These are phyloP conservation scores for Nannochloris sp. DNA, from an alignment of 139 green algal genomes.

Conservation along the genomic window DNA sequence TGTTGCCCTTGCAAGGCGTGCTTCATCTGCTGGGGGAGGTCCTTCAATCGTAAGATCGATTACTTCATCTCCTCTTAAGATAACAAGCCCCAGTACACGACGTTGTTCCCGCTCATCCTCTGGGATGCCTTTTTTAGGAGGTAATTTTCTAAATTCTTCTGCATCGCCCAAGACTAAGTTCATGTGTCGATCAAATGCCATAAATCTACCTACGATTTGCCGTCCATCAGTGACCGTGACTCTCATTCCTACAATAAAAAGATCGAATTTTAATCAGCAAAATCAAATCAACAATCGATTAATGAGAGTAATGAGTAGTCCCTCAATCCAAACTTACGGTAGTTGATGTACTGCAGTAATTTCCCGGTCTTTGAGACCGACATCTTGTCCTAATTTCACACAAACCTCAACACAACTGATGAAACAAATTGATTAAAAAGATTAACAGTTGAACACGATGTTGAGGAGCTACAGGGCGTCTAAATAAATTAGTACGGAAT, in stretches of 20 bases:
- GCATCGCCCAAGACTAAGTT: slow-evolving; percentile 96
- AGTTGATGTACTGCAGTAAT: slow-evolving; percentile 97
- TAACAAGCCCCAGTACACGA: slow-evolving; percentile 87
- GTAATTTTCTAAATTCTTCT: slow-evolving; percentile 92
- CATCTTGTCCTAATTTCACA: no score
- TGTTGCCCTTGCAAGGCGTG: slow-evolving; percentile 33
- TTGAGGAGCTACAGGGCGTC: no score
- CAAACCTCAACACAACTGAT: no score
- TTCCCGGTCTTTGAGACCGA: slow-evolving; percentile 83
- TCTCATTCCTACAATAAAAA: slow-evolving; percentile 66
- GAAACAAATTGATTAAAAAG: no score
- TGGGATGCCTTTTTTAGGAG: slow-evolving; percentile 83
- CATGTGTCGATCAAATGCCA: slow-evolving; percentile 98
- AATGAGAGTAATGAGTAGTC: not conserved
- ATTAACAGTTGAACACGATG: no score
- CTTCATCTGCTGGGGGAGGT: slow-evolving; percentile 79
- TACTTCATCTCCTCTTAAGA: slow-evolving; percentile 93
- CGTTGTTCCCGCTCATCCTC: slow-evolving; percentile 82
- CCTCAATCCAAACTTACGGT: slow-evolving; percentile 59
- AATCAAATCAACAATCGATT: not conserved
- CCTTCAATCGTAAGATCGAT: slow-evolving; percentile 93
- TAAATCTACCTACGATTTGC: slow-evolving; percentile 96
- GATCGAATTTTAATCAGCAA: not conserved
- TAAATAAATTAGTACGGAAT: no score
- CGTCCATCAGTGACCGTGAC: slow-evolving; percentile 74